Evolutionary conservation across 2,329 filamentous ascomycete genomes (phyloP).

Genomic region (Penicillium sumatraense): DNA sequence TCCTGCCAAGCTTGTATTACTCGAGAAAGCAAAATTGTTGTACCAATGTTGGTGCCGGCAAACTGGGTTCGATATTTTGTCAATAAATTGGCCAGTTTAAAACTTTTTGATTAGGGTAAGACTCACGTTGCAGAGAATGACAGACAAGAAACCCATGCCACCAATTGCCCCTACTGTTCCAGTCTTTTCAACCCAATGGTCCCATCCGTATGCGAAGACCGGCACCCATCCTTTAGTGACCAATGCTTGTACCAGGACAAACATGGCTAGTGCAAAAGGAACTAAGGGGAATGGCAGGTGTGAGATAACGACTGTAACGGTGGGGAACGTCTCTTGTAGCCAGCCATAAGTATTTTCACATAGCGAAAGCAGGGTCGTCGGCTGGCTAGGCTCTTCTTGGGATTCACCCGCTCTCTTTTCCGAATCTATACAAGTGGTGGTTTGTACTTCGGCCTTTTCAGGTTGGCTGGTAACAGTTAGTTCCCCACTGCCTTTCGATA

Average conservation of each 20-base stretch:
- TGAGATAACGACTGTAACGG: slow-evolving; percentile 65
- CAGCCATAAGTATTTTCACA: slow-evolving; percentile 55
- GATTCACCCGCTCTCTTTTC: slow-evolving; percentile 28
- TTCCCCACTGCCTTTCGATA: not conserved
- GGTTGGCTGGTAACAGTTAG: slow-evolving; percentile 2
- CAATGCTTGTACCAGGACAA: slow-evolving; percentile 72
- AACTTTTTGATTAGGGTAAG: not conserved
- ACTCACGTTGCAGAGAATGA: slow-evolving; percentile 73
- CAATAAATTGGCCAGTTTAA: not conserved
- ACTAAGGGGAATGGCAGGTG: slow-evolving; percentile 71
- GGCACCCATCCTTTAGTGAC: slow-evolving; percentile 76
- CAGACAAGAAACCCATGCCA: slow-evolving; percentile 74
- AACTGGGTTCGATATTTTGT: slow-evolving; percentile 55
- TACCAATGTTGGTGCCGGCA: slow-evolving; percentile 77
- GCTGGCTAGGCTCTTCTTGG: slow-evolving; percentile 21
- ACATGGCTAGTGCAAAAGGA: slow-evolving; percentile 75
- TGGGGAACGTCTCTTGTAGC: slow-evolving; percentile 73
- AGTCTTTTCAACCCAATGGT: slow-evolving; percentile 72
- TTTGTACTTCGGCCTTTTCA: slow-evolving; percentile 2
- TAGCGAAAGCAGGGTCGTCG: slow-evolving; percentile 59
- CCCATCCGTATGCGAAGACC: slow-evolving; percentile 74
- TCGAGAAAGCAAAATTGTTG: slow-evolving; percentile 72
- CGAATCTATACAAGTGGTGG: slow-evolving; percentile 29
- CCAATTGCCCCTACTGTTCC: slow-evolving; percentile 71
- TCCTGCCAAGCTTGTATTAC: slow-evolving; percentile 70